Evolutionary conservation across 2,329 filamentous ascomycete species (phyloP).

Genomic region (Beauveria sp.): DNA sequence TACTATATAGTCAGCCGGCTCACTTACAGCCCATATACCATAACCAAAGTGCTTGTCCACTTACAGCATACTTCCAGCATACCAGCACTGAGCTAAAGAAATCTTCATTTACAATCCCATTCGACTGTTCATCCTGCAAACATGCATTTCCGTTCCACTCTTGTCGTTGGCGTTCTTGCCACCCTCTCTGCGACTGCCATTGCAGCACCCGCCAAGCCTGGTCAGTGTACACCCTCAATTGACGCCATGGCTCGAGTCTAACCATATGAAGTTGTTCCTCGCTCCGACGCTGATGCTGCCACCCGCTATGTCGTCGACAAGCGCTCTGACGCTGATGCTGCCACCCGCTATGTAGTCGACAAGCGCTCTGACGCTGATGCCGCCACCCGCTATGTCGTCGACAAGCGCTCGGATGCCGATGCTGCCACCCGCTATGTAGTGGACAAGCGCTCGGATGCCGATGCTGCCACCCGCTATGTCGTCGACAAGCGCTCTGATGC

Average conservation of each 20-base stretch:
- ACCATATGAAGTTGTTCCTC: not conserved
- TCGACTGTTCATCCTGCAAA: not conserved
- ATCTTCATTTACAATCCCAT: not conserved
- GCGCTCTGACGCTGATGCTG: not conserved
- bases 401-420: not conserved
- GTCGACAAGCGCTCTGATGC: not conserved
- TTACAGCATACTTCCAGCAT: not conserved
- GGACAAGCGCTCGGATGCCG: not conserved
- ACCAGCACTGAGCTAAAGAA: not conserved
- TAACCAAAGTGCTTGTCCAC: not conserved
- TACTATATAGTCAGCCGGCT: not conserved
- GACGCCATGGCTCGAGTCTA: not conserved
- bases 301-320: not conserved
- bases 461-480: slow-evolving; percentile 1
- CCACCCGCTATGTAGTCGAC: not conserved
- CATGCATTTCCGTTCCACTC: not conserved
- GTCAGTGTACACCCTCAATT: not conserved
- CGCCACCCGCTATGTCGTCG: not conserved
- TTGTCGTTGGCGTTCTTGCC: not conserved
- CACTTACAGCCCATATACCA: not conserved
- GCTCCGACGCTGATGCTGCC: not conserved
- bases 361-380: not conserved
- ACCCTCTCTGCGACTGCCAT: not conserved
- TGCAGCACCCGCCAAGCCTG: not conserved
- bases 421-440: not conserved